Evolutionary conservation across 176 grass and related monocot species (phyloP).

Genomic region (Phoenix dactylifera): DNA sequence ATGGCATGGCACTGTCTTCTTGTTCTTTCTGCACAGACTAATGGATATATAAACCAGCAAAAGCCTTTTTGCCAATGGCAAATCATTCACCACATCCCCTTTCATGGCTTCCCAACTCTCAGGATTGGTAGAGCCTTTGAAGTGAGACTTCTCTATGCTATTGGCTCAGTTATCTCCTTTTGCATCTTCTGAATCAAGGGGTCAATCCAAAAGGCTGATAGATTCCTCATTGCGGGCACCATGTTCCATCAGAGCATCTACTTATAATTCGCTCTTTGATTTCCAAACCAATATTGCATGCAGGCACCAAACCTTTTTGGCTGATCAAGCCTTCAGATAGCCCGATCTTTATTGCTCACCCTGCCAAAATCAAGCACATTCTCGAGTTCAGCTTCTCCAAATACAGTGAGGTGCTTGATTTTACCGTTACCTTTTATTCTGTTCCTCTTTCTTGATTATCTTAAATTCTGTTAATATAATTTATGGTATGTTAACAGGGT

Average conservation of each 20-base stretch:
- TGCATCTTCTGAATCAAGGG: conserved; percentile 18
- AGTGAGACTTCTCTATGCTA: conserved; percentile 17
- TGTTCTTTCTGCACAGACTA: too few species aligned
- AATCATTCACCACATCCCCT: too few species aligned
- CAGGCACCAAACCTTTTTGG: conserved; percentile 49
- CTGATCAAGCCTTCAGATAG: conserved; percentile 41
- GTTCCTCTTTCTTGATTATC: background rate
- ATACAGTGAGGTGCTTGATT: conserved; percentile 44
- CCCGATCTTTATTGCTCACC: conserved; percentile 57
- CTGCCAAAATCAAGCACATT: conserved; percentile 52
- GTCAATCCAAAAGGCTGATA: background rate
- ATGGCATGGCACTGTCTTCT: too few species aligned
- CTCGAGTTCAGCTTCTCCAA: conserved; percentile 80
- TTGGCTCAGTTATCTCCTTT: conserved; percentile 13
- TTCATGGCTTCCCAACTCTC: too few species aligned
- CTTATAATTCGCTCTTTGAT: conserved; percentile 32
- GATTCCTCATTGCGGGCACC: conserved; percentile 33
- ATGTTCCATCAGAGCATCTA: conserved; percentile 49
- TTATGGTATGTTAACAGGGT: background rate
- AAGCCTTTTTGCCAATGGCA: too few species aligned
- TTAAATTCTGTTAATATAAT: background rate
- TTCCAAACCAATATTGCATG: conserved; percentile 31
- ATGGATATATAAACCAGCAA: too few species aligned
- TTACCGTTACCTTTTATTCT: background rate
- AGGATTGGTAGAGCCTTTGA: background rate